Percentiles rank a stretch among this genome's conserved stretches.
These are phyloP conservation scores for Teratosphaeria gauchensis DNA, from an alignment of 2,329 filamentous ascomycete species.

Conservation along the genomic window DNA sequence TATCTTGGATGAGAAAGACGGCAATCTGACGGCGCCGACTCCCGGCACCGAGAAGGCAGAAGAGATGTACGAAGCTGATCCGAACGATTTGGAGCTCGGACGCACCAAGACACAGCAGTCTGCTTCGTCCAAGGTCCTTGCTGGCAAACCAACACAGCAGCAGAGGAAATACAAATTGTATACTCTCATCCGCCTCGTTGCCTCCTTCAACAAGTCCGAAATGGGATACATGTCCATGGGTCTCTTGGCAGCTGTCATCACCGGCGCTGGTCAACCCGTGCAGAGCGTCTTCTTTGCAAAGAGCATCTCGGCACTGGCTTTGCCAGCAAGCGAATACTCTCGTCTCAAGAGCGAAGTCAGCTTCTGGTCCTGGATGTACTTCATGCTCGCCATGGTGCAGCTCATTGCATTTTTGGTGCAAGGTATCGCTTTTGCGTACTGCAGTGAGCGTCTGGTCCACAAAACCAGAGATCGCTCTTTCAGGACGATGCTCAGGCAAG, in stretches of 20 bases:
- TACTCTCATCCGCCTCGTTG: constrained; percentile 70
- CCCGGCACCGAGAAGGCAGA: constrained; percentile 22
- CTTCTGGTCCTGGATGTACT: constrained; percentile 84
- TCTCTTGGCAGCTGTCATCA: constrained; percentile 63
- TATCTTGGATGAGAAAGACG: constrained; percentile 21
- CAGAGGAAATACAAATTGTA: constrained; percentile 57
- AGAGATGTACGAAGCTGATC: constrained; percentile 38
- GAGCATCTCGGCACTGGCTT: constrained; percentile 62
- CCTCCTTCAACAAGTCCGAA: constrained; percentile 67
- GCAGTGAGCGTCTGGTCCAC: constrained; percentile 77
- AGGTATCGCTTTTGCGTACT: constrained; percentile 68
- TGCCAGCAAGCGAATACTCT: constrained; percentile 42
- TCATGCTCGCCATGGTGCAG: constrained; percentile 69
- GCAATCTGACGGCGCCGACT: constrained; percentile 12
- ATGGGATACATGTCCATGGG: constrained; percentile 63
- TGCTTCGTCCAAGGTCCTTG: constrained; percentile 60
- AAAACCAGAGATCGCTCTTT: constrained; percentile 76
- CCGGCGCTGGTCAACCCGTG: constrained; percentile 69
- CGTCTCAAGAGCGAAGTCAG: constrained; percentile 60
- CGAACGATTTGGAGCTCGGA: constrained; percentile 53
- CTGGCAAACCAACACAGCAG: constrained; percentile 41
- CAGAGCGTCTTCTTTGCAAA: constrained; percentile 82
- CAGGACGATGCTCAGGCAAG: constrained; percentile 79
- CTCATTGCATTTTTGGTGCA: constrained; percentile 60
- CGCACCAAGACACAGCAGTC: constrained; percentile 44